These are phyloP conservation scores for Huiozyma naganishii DNA, from an alignment of 805 yeast genomes.

Conservation along the genomic window DNA sequence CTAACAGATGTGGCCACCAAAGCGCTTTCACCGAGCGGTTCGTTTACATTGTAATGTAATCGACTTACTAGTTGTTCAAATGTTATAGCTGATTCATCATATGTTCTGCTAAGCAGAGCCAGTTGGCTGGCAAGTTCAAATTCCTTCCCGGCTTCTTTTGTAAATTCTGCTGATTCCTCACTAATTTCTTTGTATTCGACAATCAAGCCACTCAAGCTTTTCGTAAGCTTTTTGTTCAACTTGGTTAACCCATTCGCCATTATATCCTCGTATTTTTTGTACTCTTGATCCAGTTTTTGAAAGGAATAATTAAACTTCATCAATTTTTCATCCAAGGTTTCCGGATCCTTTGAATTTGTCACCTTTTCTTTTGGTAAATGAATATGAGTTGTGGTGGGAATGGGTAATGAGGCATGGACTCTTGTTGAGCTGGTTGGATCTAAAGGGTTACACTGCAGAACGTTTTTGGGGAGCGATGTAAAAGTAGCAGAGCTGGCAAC, in stretches of 20 bases:
- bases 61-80: constrained; percentile 21
- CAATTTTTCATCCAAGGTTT: neutral
- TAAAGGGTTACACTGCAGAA: constrained; percentile 26
- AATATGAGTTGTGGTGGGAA: constrained; percentile 19
- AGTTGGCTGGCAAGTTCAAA: constrained; percentile 20
- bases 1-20: constrained; percentile 24
- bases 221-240: constrained; percentile 21
- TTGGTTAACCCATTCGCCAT: constrained; percentile 22
- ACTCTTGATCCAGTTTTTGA: constrained; percentile 20
- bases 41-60: constrained; percentile 25
- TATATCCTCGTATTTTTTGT: constrained; percentile 19
- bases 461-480: constrained; percentile 24
- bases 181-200: constrained; percentile 19
- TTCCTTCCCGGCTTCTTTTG: constrained; percentile 15
- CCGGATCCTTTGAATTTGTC: neutral
- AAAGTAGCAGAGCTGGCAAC: constrained; percentile 26
- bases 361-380: constrained; percentile 10
- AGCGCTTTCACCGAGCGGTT: constrained; percentile 24
- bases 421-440: constrained; percentile 28
- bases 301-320: constrained; percentile 11
- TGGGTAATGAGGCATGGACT: constrained; percentile 25
- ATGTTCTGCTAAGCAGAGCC: constrained; percentile 19
- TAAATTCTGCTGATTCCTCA: constrained; percentile 19
- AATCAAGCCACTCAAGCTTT: constrained; percentile 15
- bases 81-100: constrained; percentile 16